Percentiles rank a stretch among this genome's conserved stretches.
phyloP scores from a whole-genome alignment of 2,329 filamentous ascomycete genomes.

The Colletotrichum cuscutae region DNA sequence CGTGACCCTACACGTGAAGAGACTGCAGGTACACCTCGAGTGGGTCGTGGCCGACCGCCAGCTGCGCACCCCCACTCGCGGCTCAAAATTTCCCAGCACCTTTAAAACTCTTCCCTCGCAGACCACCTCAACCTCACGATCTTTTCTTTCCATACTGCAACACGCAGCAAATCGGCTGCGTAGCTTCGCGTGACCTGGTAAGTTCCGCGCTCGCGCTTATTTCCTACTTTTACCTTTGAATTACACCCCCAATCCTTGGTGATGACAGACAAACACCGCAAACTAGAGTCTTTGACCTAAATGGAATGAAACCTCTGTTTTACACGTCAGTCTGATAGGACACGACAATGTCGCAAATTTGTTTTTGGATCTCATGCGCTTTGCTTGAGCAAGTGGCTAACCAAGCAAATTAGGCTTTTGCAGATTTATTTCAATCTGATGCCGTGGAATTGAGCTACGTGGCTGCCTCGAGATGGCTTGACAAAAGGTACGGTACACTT shows the following conservation, averaged over 20 bases:
- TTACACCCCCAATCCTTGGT: slow-evolving; percentile 52
- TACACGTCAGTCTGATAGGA: slow-evolving; percentile 91
- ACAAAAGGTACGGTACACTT: slow-evolving; percentile 9
- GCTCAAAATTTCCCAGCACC: slow-evolving; percentile 32
- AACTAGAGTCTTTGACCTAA: slow-evolving; percentile 98
- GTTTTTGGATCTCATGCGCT: neutral
- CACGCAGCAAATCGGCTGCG: neutral
- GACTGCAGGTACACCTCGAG: slow-evolving; percentile 18
- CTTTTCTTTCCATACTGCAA: slow-evolving; percentile 28
- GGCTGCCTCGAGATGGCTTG: slow-evolving; percentile 6
- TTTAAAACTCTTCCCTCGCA: slow-evolving; percentile 39
- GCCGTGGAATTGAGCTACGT: slow-evolving; percentile 7
- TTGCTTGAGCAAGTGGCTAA: slow-evolving; percentile 13
- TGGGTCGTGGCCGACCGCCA: slow-evolving; percentile 35
- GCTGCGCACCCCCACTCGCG: slow-evolving; percentile 33
- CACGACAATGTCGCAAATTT: slow-evolving; percentile 18
- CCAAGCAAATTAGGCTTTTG: slow-evolving; percentile 6
- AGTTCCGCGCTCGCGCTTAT: slow-evolving; percentile 13
- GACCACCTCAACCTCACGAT: slow-evolving; percentile 19
- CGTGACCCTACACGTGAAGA: slow-evolving; percentile 39
- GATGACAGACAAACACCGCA: slow-evolving; percentile 87
- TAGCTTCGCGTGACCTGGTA: slow-evolving; percentile 39
- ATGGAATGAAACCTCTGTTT: slow-evolving; percentile 84
- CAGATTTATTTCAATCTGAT: slow-evolving; percentile 15
- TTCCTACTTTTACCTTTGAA: slow-evolving; percentile 24